Conservation (phyloP, 1,139 yeast genomes). For the Candida labiduridarum region DNA sequence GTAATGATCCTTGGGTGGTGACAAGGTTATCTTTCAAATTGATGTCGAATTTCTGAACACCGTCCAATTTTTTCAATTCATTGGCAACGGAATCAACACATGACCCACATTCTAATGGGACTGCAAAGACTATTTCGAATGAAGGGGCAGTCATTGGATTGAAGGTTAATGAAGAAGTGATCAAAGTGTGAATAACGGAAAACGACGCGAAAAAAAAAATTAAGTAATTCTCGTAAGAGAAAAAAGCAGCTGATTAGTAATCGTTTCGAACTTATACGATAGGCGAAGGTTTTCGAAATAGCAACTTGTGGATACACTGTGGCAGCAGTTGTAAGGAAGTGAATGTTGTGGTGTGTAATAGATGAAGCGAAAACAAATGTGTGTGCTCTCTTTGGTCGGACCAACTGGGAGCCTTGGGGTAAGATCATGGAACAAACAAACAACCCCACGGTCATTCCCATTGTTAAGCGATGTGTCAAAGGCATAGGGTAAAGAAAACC, state of each 20-base stretch:
- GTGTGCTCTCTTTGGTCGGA: no score
- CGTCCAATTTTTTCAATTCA: constrained; percentile 51
- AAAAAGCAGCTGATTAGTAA: constrained; percentile 1
- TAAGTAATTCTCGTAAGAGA: background rate
- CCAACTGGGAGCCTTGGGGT: no score
- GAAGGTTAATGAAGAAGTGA: background rate
- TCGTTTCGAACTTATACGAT: background rate
- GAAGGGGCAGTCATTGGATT: constrained; percentile 6
- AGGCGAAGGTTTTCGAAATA: background rate
- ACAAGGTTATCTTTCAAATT: constrained; percentile 61
- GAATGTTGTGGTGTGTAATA: no score
- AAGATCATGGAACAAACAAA: no score
- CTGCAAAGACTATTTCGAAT: constrained; percentile 71
- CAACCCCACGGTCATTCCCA: no score
- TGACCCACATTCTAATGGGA: constrained; percentile 71
- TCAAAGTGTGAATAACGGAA: background rate
- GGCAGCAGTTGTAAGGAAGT: no score
- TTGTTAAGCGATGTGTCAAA: no score
- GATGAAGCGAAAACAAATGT: no score
- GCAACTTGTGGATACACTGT: background rate
- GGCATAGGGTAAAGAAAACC: no score
- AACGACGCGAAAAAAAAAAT: background rate
- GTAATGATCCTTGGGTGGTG: constrained; percentile 60
- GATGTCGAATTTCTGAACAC: constrained; percentile 51
- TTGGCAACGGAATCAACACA: constrained; percentile 64